A percentile compares a stretch with the other conserved stretches of the same genome.
phyloP scores from a whole-genome alignment of 306 rosid genomes.

The Vicia faba region DNA sequence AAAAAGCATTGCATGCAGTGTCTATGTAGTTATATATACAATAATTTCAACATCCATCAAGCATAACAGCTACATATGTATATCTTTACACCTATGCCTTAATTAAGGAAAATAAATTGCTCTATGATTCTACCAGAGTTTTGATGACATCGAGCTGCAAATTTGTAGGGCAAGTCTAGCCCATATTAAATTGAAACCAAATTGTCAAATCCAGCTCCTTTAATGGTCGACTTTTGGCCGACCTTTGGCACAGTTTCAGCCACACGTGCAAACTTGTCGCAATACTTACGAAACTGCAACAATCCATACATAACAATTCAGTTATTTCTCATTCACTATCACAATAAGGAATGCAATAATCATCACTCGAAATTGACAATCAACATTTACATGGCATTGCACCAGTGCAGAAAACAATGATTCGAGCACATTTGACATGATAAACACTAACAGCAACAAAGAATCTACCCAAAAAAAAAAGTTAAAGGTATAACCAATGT shows the following conservation, averaged over 20 bases:
- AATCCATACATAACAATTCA: constrained; percentile 5
- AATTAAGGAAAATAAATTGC: not conserved
- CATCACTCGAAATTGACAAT: constrained; percentile 5
- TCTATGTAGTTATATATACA: not conserved
- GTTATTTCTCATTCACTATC: constrained; percentile 24
- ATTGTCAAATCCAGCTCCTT: constrained; percentile 32
- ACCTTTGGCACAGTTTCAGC: constrained; percentile 29
- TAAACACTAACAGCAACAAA: constrained; percentile 8
- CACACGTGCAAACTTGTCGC: constrained; percentile 22
- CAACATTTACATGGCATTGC: not conserved
- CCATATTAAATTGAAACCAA: not conserved
- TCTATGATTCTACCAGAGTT: not conserved
- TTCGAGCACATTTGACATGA: constrained; percentile 1
- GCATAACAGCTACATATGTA: not conserved
- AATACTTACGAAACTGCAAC: constrained; percentile 42
- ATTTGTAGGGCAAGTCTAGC: not conserved
- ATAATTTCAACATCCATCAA: not conserved
- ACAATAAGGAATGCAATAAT: constrained; percentile 12
- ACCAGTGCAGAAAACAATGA: constrained; percentile 1
- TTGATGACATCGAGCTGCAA: not conserved
- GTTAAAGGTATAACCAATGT: constrained; percentile 2
- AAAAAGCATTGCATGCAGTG: too few relatives aligned
- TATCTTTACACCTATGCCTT: not conserved
- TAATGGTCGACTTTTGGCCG: not conserved
- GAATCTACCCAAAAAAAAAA: not conserved